phyloP scores from a whole-genome alignment of 1,284 basidiomycete species.

The Rhodotorula sp. region DNA sequence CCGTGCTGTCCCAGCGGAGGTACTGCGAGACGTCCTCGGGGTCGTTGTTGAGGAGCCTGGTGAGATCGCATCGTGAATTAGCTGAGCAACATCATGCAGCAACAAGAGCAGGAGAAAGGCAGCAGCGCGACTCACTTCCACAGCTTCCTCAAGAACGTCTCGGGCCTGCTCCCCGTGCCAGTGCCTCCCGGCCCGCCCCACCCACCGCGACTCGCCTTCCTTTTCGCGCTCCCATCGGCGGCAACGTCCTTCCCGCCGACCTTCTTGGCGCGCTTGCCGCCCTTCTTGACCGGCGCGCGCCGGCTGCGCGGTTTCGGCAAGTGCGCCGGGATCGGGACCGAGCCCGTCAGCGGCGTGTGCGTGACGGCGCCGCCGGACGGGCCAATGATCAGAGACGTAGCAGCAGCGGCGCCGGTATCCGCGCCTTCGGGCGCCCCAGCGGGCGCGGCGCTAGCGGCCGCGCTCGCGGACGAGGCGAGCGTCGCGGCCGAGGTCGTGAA shows the following conservation, averaged over 20 bases:
- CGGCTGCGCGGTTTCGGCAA: neutral
- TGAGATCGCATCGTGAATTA: neutral
- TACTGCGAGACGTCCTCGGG: constrained; percentile 16
- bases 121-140: constrained; percentile 21
- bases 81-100: neutral
- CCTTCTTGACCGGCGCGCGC: neutral
- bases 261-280: constrained; percentile 6
- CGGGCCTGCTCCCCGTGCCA: constrained; percentile 15
- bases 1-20: constrained; percentile 26
- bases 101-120: neutral
- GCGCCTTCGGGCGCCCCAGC: too few species aligned
- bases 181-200: constrained; percentile 21
- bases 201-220: constrained; percentile 16
- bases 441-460: too few species aligned
- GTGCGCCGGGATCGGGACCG: neutral
- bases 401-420: neutral
- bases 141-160: constrained; percentile 31
- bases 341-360: neutral
- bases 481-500: too few species aligned
- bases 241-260: neutral
- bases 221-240: neutral
- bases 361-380: neutral
- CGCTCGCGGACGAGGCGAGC: too few species aligned
- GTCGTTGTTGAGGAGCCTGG: constrained; percentile 23
- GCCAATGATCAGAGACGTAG: too few species aligned